Conservation (phyloP, 176 grass and related monocot species). For the maize (Zea mays) region DNA sequence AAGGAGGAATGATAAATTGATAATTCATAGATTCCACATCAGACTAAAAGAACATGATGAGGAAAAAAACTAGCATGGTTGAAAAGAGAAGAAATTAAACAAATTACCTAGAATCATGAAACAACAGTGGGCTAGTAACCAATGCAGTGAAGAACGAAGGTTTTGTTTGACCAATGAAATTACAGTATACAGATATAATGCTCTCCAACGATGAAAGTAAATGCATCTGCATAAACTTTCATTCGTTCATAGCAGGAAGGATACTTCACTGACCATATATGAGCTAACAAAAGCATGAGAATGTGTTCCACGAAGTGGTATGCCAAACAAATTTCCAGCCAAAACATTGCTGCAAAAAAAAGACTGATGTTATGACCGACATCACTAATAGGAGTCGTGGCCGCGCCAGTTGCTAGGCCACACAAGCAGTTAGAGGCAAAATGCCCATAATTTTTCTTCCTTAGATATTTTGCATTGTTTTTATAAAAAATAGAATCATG, state of each 20-base stretch:
- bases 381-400: no score
- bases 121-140: slow-evolving; percentile 19
- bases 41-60: no score
- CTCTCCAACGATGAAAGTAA: background rate
- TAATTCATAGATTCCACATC: background rate
- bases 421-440: no score
- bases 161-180: slow-evolving; percentile 23
- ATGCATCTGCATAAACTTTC: slow-evolving; percentile 15
- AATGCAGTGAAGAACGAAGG: background rate
- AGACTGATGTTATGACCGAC: background rate
- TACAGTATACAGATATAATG: background rate
- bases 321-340: slow-evolving; percentile 93
- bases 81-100: background rate
- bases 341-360: slow-evolving; percentile 73
- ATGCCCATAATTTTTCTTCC: no score
- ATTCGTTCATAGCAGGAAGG: slow-evolving; percentile 28
- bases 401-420: no score
- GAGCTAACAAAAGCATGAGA: slow-evolving; percentile 99
- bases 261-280: slow-evolving; percentile 79
- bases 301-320: slow-evolving; percentile 96
- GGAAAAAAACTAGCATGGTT: background rate
- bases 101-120: slow-evolving; percentile 12
- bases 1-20: background rate
- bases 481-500: no score
- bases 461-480: no score